Conservation (phyloP, 768 basidiomycete genomes). For the Gelatoporia subvermispora region DNA sequence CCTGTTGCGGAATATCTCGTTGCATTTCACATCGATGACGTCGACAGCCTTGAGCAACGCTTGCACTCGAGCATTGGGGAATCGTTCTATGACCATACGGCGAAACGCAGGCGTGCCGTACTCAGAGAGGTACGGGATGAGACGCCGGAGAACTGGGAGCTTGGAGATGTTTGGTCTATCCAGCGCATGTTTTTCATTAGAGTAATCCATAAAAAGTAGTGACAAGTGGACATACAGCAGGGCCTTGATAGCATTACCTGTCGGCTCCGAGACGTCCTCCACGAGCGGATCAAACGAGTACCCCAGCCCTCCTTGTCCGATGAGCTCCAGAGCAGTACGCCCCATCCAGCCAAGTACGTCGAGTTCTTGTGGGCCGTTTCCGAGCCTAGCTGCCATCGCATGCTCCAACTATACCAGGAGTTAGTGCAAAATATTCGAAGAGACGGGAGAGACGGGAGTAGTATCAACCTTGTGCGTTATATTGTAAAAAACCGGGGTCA, state of each 20-base stretch:
- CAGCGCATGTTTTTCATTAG: too few species aligned
- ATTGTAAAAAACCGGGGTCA: slow-evolving; percentile 16
- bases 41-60: slow-evolving; percentile 8
- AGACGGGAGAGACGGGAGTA: too few species aligned
- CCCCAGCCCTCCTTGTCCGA: slow-evolving; percentile 44
- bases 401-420: slow-evolving; percentile 4
- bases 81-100: background rate
- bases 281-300: slow-evolving; percentile 32
- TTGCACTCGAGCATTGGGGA: slow-evolving; percentile 10
- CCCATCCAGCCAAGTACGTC: slow-evolving; percentile 21
- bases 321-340: slow-evolving; percentile 28
- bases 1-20: slow-evolving; percentile 13
- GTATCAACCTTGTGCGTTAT: background rate
- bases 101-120: background rate
- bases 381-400: slow-evolving; percentile 4
- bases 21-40: slow-evolving; percentile 5
- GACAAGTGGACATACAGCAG: slow-evolving; percentile 27
- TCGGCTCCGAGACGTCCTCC: slow-evolving; percentile 20
- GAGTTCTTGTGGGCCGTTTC: slow-evolving; percentile 7
- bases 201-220: too few species aligned
- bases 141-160: background rate
- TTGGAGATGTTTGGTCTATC: too few species aligned
- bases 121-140: background rate
- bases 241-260: slow-evolving; percentile 11
- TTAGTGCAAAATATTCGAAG: too few species aligned